Evolutionary conservation across 192 early-diverging fungal genomes (phyloP), one percentile per base, ranked within the genome.

Genomic region (Coemansia biformis): DNA sequence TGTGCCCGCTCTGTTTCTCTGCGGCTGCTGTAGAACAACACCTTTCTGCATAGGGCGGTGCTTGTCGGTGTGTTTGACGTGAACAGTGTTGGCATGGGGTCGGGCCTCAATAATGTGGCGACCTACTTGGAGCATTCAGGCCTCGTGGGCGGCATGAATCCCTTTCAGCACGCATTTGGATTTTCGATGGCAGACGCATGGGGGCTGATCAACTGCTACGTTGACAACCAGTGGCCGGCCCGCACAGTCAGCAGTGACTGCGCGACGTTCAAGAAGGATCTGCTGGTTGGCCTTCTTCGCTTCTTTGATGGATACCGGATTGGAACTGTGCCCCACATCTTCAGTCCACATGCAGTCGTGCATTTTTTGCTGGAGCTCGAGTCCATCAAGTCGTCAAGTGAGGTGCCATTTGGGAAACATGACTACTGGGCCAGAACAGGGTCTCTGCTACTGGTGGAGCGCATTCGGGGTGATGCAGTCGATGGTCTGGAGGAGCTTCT

Each of bases 121-220:
- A 38, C 2, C 3, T 34, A 43, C 9, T 8, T 43, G 31, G 49
- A 39, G 0, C 49, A 51, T 22, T 16, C 40, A 1, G 49, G 49
- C 1, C 2, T 24, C 15, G 4, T 11, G 2, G 39, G 4, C 2
- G 16, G 28, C 1, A 30, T 9, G 7, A 19, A 42, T 6, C 49
- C 49, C 1, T 51, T 51, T 22, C 30, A 51, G 19, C 15, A 13
- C 4, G 49, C 49, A 22, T 51, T 51, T 14, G 49, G 49, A 7
- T 51, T 51, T 16, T 23, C 39, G 3, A 1, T 14, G 11, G 30
- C 42, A 2, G 49, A 51, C 23, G n/a, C 35, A 1, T 51, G 49
- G 49, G 38, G 30, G 0, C 18, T 51, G 10, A 41, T 51, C 5
- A 17, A 35, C 32, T 9, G 23, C 1, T 51, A 24, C 16, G 1